phyloP scores from a whole-genome alignment of 345 rosid genomes.

The Eucalyptus viminalis region DNA sequence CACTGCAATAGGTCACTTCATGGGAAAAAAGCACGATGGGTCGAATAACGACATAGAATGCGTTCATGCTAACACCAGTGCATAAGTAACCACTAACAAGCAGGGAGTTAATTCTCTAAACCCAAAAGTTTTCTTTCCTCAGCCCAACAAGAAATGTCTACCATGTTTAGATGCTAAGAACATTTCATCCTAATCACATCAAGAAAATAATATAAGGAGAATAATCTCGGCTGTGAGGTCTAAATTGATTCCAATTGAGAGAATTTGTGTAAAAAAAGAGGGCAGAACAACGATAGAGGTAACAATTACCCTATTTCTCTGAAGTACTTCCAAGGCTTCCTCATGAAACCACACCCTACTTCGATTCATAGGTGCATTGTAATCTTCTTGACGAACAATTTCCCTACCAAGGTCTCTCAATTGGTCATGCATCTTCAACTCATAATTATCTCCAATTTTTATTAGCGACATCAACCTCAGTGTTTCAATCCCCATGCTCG shows the following conservation, averaged over 20 bases:
- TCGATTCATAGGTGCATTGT: neutral
- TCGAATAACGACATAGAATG: neutral
- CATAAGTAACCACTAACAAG: too few relatives aligned
- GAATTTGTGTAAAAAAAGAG: too few relatives aligned
- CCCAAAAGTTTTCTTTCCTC: neutral
- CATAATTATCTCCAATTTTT: neutral
- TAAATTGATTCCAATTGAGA: neutral
- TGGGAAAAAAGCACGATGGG: too few relatives aligned
- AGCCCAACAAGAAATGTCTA: neutral
- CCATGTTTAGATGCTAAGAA: neutral
- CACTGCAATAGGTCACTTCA: too few relatives aligned
- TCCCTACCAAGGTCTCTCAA: constrained; percentile 4
- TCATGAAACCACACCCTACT: constrained; percentile 8
- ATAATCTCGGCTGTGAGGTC: neutral
- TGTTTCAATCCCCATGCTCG: neutral
- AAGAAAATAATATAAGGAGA: neutral
- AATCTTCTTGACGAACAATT: neutral
- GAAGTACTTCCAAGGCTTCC: neutral
- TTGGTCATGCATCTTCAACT: neutral
- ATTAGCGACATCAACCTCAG: neutral
- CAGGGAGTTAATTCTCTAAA: too few relatives aligned
- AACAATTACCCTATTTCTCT: neutral
- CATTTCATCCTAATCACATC: neutral
- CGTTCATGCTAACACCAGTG: too few relatives aligned
- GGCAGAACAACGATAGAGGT: neutral